These are phyloP conservation scores for Corinectria fuckeliana DNA, from an alignment of 2,329 filamentous ascomycete species.

Conservation along the genomic window DNA sequence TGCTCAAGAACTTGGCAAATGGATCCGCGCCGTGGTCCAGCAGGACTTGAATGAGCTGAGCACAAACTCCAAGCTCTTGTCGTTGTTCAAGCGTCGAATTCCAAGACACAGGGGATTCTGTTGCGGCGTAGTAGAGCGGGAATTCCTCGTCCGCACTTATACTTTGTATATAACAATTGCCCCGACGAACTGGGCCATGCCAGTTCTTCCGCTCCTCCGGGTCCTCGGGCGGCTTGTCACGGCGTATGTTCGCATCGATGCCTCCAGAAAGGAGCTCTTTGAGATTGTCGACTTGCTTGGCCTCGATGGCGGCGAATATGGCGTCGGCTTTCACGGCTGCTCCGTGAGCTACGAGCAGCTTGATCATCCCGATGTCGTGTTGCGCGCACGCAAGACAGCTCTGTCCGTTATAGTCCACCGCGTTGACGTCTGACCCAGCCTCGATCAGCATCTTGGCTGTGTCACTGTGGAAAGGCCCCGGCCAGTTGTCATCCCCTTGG, in stretches of 20 bases:
- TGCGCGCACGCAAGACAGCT: conserved; percentile 20
- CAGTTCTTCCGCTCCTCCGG: neutral
- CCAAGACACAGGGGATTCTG: neutral
- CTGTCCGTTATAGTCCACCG: conserved; percentile 6
- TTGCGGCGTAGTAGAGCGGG: conserved; percentile 20
- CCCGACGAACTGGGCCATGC: too few relatives aligned
- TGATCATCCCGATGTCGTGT: conserved; percentile 12
- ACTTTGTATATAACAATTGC: too few relatives aligned
- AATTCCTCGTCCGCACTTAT: conserved; percentile 18
- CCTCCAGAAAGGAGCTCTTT: conserved; percentile 20
- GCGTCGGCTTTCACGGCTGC: conserved; percentile 18
- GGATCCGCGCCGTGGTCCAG: conserved; percentile 38
- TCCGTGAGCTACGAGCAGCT: conserved; percentile 22
- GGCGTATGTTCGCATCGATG: conserved; percentile 20
- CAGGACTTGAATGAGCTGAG: conserved; percentile 22
- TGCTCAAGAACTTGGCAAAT: conserved; percentile 23
- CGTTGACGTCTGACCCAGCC: conserved; percentile 33
- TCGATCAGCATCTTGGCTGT: conserved; percentile 28
- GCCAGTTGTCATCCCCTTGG: neutral
- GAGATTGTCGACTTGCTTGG: conserved; percentile 3
- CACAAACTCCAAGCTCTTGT: neutral
- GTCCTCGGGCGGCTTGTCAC: neutral
- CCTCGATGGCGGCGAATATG: conserved; percentile 26
- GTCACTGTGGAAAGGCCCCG: conserved; percentile 18
- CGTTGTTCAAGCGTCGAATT: too few relatives aligned